These are phyloP conservation scores for Simmondsia chinensis DNA, from an alignment of 148 eudicot genomes.

Conservation along the genomic window DNA sequence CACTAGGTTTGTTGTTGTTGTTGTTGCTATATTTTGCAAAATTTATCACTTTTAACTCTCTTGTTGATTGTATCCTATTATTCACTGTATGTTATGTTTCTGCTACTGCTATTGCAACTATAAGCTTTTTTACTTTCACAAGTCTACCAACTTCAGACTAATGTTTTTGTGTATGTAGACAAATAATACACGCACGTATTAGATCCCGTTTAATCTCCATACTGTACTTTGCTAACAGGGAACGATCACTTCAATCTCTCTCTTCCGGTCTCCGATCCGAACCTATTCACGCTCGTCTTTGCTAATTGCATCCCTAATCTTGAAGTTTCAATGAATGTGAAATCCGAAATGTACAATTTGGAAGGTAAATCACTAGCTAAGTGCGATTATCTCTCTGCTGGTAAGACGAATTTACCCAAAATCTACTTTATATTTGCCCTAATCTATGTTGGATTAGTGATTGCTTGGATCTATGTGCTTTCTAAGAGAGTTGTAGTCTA, in stretches of 20 bases:
- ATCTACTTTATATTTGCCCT: conserved; percentile 40
- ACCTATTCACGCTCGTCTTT: conserved; percentile 59
- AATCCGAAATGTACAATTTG: conserved; percentile 55
- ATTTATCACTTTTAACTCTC: too few species aligned
- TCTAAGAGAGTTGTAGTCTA: conserved; percentile 35
- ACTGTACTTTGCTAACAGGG: too few species aligned
- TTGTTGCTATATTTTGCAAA: too few species aligned
- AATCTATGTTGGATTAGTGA: conserved; percentile 20
- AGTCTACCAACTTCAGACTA: too few species aligned
- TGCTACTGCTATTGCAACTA: too few species aligned
- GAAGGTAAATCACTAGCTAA: conserved; percentile 27
- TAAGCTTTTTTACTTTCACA: too few species aligned
- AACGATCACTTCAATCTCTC: conserved; percentile 23
- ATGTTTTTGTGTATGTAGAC: too few species aligned
- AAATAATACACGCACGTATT: too few species aligned
- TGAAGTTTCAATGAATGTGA: conserved; percentile 41
- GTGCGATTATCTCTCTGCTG: conserved; percentile 63
- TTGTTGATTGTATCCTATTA: too few species aligned
- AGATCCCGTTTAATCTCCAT: too few species aligned
- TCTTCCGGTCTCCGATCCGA: conserved; percentile 28
- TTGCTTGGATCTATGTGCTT: conserved; percentile 28
- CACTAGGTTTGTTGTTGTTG: too few species aligned
- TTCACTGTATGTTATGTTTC: too few species aligned
- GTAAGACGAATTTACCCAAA: conserved; percentile 41
- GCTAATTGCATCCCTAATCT: conserved; percentile 45